Evolutionary conservation across 2,329 filamentous ascomycete species (phyloP), one percentile per base, ranked within the genome.

Genomic region (Fusarium sp.): DNA sequence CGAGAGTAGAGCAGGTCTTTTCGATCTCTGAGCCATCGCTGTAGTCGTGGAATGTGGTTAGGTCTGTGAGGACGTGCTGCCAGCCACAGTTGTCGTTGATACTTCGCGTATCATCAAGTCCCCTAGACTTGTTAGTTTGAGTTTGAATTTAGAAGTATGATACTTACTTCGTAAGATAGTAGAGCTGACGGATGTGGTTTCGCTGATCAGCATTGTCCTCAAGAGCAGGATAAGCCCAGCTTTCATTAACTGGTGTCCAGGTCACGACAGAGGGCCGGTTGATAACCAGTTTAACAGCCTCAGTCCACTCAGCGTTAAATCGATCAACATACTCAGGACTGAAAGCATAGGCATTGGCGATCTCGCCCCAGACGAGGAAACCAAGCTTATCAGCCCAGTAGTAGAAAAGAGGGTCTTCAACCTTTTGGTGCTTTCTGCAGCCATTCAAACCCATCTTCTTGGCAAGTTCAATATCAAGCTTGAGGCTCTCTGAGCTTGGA

Each of bases 31-130:
- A 80, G 0, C 82, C 86, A 70, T 91, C 89, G 20, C 83, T 81
- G 74, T 92, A 92, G 76, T 92, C 89, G 75, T 92, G 90, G 80
- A 90, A 92, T 0, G 89, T 91, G 24, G 86, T 88, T 4, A 92
- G 79, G 69, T 92, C 89, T 0, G 87, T 89, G 13, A 82, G 71
- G 8, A 91, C 88, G 66, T 91, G 89, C 73, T 92, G 89, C 90
- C 90, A 92, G 33, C 90, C 90, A 68, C 89, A 92, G 77, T 92
- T 92, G 76, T 92, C 89, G 72, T 92, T 92, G 73, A 92, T 83
- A 18, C 88, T 88, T 8, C 90, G 80, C 0, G 86, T 90, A 3
- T 86, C 83, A 67, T 92, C 90, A 3, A 92, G 81, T 0, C 83
- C 83, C 56, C 79, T 80, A 42, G 8, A 7, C 18, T 5, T 20